These are phyloP conservation scores for Fusarium humuli DNA, from an alignment of 2,329 filamentous ascomycete genomes.

Conservation along the genomic window DNA sequence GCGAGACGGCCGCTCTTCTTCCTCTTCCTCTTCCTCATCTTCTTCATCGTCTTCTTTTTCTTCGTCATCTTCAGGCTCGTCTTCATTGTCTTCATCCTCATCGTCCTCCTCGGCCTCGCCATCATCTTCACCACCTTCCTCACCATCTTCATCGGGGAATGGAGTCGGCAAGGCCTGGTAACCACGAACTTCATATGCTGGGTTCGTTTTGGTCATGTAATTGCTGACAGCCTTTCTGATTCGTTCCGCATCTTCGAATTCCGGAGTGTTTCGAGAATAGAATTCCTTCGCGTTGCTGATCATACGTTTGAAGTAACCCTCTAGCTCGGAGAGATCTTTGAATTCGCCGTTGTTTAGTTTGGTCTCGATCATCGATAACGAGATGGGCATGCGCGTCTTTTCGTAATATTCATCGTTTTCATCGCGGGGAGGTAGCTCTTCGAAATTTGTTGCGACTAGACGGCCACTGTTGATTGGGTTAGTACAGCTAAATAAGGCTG, in stretches of 20 bases:
- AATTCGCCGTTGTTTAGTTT: slow-evolving; percentile 79
- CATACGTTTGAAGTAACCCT: slow-evolving; percentile 89
- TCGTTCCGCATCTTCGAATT: slow-evolving; percentile 87
- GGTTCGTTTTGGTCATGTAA: slow-evolving; percentile 88
- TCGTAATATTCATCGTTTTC: slow-evolving; percentile 81
- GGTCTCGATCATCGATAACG: slow-evolving; percentile 79
- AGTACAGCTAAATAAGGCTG: slow-evolving; percentile 28
- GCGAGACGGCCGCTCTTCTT: slow-evolving; percentile 49
- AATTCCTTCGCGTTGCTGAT: slow-evolving; percentile 88
- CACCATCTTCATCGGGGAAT: slow-evolving; percentile 55
- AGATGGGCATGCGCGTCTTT: slow-evolving; percentile 80
- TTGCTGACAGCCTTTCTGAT: slow-evolving; percentile 88
- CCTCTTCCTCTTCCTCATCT: slow-evolving; percentile 49
- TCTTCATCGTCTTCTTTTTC: slow-evolving; percentile 48
- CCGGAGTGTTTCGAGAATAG: slow-evolving; percentile 77
- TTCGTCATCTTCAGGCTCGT: slow-evolving; percentile 46
- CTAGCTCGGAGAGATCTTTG: slow-evolving; percentile 76
- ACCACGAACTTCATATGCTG: slow-evolving; percentile 76
- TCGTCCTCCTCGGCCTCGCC: slow-evolving; percentile 52
- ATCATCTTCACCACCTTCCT: slow-evolving; percentile 47
- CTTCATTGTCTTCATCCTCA: slow-evolving; percentile 48
- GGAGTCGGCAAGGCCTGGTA: slow-evolving; percentile 82
- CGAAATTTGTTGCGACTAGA: slow-evolving; percentile 79
- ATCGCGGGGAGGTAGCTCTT: slow-evolving; percentile 73
- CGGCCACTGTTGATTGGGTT: slow-evolving; percentile 68